phyloP scores from a whole-genome alignment of 495 filamentous ascomycete genomes.

The Penicillium turbatum region DNA sequence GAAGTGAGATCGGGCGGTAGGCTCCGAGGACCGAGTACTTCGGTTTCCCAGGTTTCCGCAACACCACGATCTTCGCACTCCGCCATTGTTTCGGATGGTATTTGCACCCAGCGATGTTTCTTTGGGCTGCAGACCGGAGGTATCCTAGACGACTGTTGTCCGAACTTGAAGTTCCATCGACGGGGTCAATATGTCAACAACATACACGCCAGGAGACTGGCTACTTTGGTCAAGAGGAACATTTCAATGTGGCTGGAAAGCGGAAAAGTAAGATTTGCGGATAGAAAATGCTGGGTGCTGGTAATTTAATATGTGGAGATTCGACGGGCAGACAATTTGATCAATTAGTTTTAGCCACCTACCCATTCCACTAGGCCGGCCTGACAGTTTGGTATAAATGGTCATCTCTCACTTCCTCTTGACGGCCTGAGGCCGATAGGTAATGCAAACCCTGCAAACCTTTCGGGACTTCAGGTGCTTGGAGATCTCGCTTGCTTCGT shows the following conservation, averaged over 20 bases:
- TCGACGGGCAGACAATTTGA: no score
- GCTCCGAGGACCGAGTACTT: slow-evolving; percentile 15
- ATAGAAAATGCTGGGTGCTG: neutral
- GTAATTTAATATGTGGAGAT: neutral
- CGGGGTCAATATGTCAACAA: no score
- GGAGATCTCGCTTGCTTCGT: no score
- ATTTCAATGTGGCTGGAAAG: neutral
- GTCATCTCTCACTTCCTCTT: neutral
- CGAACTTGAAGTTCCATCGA: no score
- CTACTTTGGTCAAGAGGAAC: neutral
- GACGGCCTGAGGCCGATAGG: neutral
- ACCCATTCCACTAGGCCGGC: no score
- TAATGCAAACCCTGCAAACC: neutral
- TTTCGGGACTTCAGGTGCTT: neutral
- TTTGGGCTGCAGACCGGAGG: no score
- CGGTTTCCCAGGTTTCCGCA: slow-evolving; percentile 18
- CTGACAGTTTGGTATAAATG: no score
- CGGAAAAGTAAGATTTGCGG: neutral
- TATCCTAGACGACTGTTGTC: no score
- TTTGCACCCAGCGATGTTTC: no score
- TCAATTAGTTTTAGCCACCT: no score
- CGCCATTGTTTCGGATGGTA: slow-evolving; percentile 16
- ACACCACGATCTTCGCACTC: slow-evolving; percentile 14
- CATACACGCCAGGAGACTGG: neutral
- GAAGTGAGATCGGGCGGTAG: slow-evolving; percentile 20